A percentile compares a stretch with the other conserved stretches of the same genome.
Evolutionary conservation across 1,139 yeast species (phyloP).

Genomic region (Zygoascus meyerae): DNA sequence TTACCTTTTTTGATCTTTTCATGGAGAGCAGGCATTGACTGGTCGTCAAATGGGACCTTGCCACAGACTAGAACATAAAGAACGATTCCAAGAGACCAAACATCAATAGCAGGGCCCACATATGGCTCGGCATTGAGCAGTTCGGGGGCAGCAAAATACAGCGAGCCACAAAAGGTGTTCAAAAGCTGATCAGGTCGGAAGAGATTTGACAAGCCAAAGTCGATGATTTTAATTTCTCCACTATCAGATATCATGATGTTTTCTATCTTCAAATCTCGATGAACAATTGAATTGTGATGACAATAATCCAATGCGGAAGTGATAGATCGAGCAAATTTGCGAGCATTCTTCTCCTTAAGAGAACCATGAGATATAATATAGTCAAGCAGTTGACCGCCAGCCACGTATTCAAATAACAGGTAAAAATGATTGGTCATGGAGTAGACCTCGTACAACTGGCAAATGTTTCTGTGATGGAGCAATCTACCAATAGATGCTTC

Average conservation of each 20-base stretch:
- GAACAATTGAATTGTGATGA: slow-evolving; percentile 91
- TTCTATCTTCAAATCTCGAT: slow-evolving; percentile 93
- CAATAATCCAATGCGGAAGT: slow-evolving; percentile 92
- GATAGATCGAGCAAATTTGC: slow-evolving; percentile 94
- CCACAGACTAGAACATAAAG: slow-evolving; percentile 93
- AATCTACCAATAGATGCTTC: slow-evolving; percentile 93
- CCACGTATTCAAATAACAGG: slow-evolving; percentile 93
- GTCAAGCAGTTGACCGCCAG: slow-evolving; percentile 97
- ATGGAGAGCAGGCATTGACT: slow-evolving; percentile 84
- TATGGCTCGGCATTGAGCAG: slow-evolving; percentile 87
- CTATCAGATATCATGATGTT: slow-evolving; percentile 89
- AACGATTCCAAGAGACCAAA: slow-evolving; percentile 98
- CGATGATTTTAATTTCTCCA: slow-evolving; percentile 93
- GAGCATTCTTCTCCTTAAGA: slow-evolving; percentile 85
- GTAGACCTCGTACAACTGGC: slow-evolving; percentile 87
- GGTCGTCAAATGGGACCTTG: slow-evolving; percentile 97
- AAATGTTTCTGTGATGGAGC: slow-evolving; percentile 86
- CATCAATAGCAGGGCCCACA: slow-evolving; percentile 94
- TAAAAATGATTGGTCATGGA: slow-evolving; percentile 96
- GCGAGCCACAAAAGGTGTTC: slow-evolving; percentile 94
- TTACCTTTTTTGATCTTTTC: slow-evolving; percentile 90
- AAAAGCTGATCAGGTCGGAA: slow-evolving; percentile 66
- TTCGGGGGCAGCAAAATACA: slow-evolving; percentile 98
- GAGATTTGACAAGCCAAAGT: slow-evolving; percentile 89
- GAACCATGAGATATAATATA: slow-evolving; percentile 96